Conservation (phyloP, 2,329 filamentous ascomycete genomes). For the Aureobasidium sp. region DNA sequence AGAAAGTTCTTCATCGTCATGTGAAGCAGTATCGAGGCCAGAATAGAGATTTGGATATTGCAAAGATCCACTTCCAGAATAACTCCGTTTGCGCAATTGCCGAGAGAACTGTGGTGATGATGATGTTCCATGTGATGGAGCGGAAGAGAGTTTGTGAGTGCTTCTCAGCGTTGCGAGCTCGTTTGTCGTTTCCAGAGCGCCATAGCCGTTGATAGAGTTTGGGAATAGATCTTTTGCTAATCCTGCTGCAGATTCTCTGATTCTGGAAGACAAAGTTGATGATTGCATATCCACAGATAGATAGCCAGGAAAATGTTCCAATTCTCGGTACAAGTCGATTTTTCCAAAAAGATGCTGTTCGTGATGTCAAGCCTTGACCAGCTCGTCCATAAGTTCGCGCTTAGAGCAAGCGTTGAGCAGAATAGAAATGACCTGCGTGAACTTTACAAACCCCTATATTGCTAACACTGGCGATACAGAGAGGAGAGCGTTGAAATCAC, state of each 20-base stretch:
- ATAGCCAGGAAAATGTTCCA: not conserved
- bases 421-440: not conserved
- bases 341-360: not conserved
- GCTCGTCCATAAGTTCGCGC: too few species aligned
- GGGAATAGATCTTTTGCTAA: not conserved
- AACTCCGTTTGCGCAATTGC: not conserved
- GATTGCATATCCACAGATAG: not conserved
- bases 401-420: not conserved
- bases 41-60: not conserved
- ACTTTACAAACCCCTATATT: not conserved
- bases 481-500: not conserved
- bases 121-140: not conserved
- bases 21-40: not conserved
- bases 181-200: conserved; percentile 1
- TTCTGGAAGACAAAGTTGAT: not conserved
- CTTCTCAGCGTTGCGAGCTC: conserved; percentile 1
- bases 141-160: not conserved
- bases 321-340: not conserved
- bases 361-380: not conserved
- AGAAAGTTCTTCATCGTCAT: not conserved
- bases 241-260: not conserved
- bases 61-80: not conserved
- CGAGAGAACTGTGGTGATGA: not conserved
- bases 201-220: not conserved
- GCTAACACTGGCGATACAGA: too few species aligned